Conservation (phyloP, 2,329 filamentous ascomycete species). For the Colletotrichum ledebouriae region DNA sequence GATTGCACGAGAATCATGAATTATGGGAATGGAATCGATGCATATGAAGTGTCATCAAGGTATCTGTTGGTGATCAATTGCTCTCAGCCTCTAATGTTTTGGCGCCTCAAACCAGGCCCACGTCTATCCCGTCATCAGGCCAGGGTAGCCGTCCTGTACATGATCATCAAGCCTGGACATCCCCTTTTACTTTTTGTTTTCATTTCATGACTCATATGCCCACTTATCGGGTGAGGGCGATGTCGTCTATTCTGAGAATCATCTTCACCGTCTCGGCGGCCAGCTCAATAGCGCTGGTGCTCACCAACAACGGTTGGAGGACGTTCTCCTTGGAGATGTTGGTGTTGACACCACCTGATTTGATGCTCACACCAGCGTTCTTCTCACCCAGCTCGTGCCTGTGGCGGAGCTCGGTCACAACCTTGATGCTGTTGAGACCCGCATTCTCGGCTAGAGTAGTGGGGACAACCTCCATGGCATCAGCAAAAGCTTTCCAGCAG, state of each 20-base stretch:
- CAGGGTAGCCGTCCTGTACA: slow-evolving; percentile 41
- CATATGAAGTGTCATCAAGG: slow-evolving; percentile 36
- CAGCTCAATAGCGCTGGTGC: slow-evolving; percentile 96
- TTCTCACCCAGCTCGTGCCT: slow-evolving; percentile 95
- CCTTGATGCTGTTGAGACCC: slow-evolving; percentile 97
- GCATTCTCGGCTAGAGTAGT: slow-evolving; percentile 98
- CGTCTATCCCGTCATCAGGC: slow-evolving; percentile 40
- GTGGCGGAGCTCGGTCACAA: slow-evolving; percentile 95
- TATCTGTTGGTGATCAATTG: slow-evolving; percentile 42
- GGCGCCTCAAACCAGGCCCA: slow-evolving; percentile 40
- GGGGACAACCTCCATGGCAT: slow-evolving; percentile 96
- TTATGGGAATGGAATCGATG: no score
- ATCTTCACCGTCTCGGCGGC: slow-evolving; percentile 99
- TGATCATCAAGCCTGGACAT: slow-evolving; percentile 40
- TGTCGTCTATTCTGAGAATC: slow-evolving; percentile 78
- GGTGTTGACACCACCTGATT: slow-evolving; percentile 95
- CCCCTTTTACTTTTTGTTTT: slow-evolving; percentile 39
- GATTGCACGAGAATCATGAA: no score
- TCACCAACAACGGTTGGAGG: slow-evolving; percentile 93
- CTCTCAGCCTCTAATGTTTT: slow-evolving; percentile 42
- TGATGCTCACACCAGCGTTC: slow-evolving; percentile 98
- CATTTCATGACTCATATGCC: slow-evolving; percentile 40
- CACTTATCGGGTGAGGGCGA: slow-evolving; percentile 69
- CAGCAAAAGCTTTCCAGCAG: slow-evolving; percentile 99
- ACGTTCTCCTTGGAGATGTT: slow-evolving; percentile 98